Evolutionary conservation across 2,329 filamentous ascomycete genomes (phyloP), one percentile per base, ranked within the genome.

Genomic region (Talaromyces pinophilus): DNA sequence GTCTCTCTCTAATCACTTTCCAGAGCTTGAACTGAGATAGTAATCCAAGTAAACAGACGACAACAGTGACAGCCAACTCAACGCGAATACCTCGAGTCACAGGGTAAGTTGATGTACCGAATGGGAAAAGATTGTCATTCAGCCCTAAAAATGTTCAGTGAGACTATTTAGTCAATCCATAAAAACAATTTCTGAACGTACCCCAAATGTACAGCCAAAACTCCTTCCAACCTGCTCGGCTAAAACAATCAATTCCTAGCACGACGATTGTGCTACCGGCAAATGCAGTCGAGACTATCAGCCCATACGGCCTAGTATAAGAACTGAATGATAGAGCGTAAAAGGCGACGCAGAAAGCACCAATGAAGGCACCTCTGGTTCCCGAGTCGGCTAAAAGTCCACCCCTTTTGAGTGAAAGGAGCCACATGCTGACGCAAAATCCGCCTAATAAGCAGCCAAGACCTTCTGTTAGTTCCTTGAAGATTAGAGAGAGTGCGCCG

Each of bases 141-240:
- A 98, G 79, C 55, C 81, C 86, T 88, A 68, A 35, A 50, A 22
- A 35, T 15, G 3, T 2, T 33, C n/a, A 17, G 13, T 57, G 1
- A 57, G 54, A 7, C 30, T 5, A 25, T 22, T 59, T 40, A 10
- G 8, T 35, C 8, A 2, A 35, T 35, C 8, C 33, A 33, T 33
- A 33, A 7, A 35, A 35, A 35, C 8, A 35, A 10, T 35, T 38
- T 38, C 11, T 28, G 19, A 67, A 17, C 84, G 77, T 76, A 87
- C 85, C 82, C 94, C 94, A 98, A 44, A 96, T 84, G 76, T 96
- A 98, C 5, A 92, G 85, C 94, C 94, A 98, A 71, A 97, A 97
- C 76, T 98, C 94, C 77, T 97, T 97, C 72, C 96, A 81, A 0
- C 94, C 94, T n/a, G 93, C 92, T 69, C 88, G 84, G 72, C 89